A percentile compares a stretch with the other conserved stretches of the same genome.
phyloP scores from a whole-genome alignment of 345 rosid genomes.

The Camelina hispida region DNA sequence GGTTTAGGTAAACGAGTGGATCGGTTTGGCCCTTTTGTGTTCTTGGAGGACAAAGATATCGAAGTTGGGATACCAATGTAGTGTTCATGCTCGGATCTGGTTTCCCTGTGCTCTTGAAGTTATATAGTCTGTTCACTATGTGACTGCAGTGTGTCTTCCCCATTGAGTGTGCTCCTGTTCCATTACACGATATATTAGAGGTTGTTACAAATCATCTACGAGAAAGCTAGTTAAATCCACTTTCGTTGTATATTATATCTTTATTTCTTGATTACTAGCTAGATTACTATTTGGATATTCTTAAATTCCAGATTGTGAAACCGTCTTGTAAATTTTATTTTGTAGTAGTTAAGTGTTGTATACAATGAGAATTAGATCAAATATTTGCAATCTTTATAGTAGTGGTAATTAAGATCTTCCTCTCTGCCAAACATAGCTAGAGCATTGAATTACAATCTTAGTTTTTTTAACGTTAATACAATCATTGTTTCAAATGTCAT shows the following conservation, averaged over 20 bases:
- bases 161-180: conserved; percentile 68
- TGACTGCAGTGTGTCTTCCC: conserved; percentile 62
- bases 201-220: neutral
- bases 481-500: neutral
- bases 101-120: conserved; percentile 56
- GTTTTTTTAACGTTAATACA: too few species aligned
- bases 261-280: neutral
- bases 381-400: neutral
- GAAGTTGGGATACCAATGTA: conserved; percentile 46
- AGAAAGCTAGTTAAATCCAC: neutral
- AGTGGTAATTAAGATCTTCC: neutral
- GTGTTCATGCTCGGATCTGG: conserved; percentile 62
- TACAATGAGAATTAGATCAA: neutral
- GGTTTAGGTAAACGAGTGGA: conserved; percentile 65
- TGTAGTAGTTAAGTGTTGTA: neutral
- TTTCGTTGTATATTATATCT: neutral
- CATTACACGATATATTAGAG: neutral
- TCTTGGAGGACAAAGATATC: conserved; percentile 57
- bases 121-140: conserved; percentile 62
- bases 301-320: neutral
- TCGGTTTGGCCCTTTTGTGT: conserved; percentile 55
- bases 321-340: neutral
- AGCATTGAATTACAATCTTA: neutral
- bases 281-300: neutral
- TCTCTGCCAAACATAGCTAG: neutral